phyloP scores from a whole-genome alignment of 2,329 filamentous ascomycete genomes.

The Zymoseptoria pseudotritici region DNA sequence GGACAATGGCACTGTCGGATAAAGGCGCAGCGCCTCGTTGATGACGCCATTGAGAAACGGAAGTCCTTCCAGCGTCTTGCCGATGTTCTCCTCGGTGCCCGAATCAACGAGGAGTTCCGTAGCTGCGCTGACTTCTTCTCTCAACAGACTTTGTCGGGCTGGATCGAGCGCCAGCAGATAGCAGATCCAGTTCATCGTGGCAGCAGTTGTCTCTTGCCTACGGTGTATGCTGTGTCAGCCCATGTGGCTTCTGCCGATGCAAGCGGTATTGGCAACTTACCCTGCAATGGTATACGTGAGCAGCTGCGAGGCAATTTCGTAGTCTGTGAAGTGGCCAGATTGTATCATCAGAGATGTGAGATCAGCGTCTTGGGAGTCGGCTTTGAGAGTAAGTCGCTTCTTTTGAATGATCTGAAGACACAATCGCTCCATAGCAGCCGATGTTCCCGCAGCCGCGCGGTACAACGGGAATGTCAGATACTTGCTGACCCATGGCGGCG shows the following conservation, averaged over 20 bases:
- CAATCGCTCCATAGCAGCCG: too few relatives aligned
- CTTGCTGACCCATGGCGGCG: too few relatives aligned
- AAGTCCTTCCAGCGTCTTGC: conserved; percentile 57
- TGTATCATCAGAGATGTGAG: conserved; percentile 44
- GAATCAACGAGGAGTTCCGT: conserved; percentile 39
- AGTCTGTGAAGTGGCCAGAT: conserved; percentile 45
- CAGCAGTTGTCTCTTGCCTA: conserved; percentile 66
- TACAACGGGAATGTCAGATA: too few relatives aligned
- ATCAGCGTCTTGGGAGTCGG: conserved; percentile 24
- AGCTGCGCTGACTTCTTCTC: conserved; percentile 11
- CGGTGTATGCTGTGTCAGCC: not conserved
- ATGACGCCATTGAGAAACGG: conserved; percentile 71
- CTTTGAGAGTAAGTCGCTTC: too few relatives aligned
- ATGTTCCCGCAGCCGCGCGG: too few relatives aligned
- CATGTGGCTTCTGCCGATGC: too few relatives aligned
- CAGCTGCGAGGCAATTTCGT: conserved; percentile 45
- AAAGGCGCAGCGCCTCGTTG: conserved; percentile 45
- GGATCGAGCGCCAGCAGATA: conserved; percentile 59
- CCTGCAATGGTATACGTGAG: conserved; percentile 49
- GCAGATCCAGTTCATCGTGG: conserved; percentile 63
- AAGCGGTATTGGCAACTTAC: conserved; percentile 1
- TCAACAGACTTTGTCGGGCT: conserved; percentile 36
- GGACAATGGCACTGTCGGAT: conserved; percentile 15
- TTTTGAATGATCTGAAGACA: too few relatives aligned
- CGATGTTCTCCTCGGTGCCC: conserved; percentile 35